phyloP scores from a whole-genome alignment of 257 asterid genomes.

The Euphrasia confusa region DNA sequence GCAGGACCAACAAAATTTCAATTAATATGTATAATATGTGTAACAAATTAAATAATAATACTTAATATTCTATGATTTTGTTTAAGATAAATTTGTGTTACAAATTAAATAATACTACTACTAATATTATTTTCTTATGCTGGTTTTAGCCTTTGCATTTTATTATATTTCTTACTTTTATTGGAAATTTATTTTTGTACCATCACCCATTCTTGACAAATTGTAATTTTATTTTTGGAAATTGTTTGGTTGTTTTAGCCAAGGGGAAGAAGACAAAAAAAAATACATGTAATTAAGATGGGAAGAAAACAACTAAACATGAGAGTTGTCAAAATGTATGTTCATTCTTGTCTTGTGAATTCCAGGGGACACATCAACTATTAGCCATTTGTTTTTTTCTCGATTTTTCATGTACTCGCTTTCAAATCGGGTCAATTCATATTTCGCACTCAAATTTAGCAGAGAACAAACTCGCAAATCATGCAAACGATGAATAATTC shows the following conservation, averaged over 20 bases:
- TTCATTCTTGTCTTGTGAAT: constrained; percentile 38
- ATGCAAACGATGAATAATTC: no score
- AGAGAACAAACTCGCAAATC: no score
- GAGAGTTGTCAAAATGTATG: constrained; percentile 42
- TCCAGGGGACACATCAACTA: constrained; percentile 43
- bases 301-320: constrained; percentile 43
- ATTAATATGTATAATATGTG: constrained; percentile 24
- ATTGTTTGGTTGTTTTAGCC: not conserved
- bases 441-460: no score
- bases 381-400: no score
- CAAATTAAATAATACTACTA: not conserved
- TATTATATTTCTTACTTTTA: not conserved
- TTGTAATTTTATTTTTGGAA: constrained; percentile 5
- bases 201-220: not conserved
- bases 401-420: no score
- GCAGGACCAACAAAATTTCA: constrained; percentile 66
- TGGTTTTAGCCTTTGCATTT: constrained; percentile 26
- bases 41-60: not conserved
- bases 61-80: not conserved
- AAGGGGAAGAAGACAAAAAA: constrained; percentile 33
- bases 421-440: no score
- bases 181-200: no score
- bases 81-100: not conserved
- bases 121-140: no score
- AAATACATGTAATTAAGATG: constrained; percentile 31